A percentile compares a stretch with the other conserved stretches of the same genome.
Evolutionary conservation across 257 asterid genomes (phyloP).

Genomic region (Lithospermum erythrorhizon): DNA sequence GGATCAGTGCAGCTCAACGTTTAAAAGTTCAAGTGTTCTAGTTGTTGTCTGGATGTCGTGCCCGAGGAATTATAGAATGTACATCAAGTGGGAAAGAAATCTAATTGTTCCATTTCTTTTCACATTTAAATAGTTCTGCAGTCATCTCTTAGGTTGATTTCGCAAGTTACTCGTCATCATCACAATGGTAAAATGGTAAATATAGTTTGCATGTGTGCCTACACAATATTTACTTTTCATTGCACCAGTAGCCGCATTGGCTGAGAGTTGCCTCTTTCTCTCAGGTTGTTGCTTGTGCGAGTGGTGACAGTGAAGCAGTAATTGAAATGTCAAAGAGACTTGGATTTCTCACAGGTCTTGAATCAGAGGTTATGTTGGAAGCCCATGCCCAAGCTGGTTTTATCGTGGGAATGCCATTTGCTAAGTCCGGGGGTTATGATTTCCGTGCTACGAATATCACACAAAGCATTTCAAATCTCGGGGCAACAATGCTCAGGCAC

Average conservation of each 20-base stretch:
- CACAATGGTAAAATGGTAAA: not conserved
- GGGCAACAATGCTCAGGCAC: constrained; percentile 89
- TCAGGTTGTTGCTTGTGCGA: constrained; percentile 88
- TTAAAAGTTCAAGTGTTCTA: no score
- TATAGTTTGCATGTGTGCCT: not conserved
- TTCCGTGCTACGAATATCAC: constrained; percentile 69
- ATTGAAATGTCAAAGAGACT: constrained; percentile 84
- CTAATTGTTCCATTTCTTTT: no score
- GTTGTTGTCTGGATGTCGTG: not conserved
- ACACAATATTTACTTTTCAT: not conserved
- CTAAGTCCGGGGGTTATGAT: constrained; percentile 71
- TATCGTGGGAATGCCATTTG: constrained; percentile 84
- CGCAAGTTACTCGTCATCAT: not conserved
- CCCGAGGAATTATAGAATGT: not conserved
- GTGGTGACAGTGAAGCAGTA: constrained; percentile 58
- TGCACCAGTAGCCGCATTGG: not conserved
- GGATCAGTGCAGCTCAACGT: not conserved
- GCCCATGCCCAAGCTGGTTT: constrained; percentile 95
- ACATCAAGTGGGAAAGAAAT: not conserved
- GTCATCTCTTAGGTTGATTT: not conserved
- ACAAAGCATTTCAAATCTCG: constrained; percentile 70
- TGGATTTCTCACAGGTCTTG: constrained; percentile 87
- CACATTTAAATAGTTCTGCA: not conserved
- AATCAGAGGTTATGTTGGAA: constrained; percentile 76
- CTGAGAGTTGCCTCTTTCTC: not conserved